These are phyloP conservation scores for Thuidium tamariscinum DNA, from an alignment of 225 moss, liverwort and hornwort species.

Conservation along the genomic window DNA sequence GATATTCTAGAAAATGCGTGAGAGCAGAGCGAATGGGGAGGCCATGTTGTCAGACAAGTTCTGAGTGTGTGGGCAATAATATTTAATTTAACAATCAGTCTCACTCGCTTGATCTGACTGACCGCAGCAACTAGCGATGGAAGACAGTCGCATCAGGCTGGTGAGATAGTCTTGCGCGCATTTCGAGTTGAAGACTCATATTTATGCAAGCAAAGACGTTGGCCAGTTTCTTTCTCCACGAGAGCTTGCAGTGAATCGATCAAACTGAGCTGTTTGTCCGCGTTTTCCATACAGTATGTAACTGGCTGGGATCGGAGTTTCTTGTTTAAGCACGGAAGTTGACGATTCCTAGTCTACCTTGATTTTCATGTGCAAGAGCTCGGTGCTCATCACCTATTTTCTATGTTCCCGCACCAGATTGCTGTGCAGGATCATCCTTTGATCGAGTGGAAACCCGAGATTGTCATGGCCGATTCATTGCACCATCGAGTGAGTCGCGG, in stretches of 20 bases:
- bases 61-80: neutral
- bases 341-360: no score
- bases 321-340: neutral
- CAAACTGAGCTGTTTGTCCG: no score
- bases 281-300: neutral
- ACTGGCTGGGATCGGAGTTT: neutral
- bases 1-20: neutral
- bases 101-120: neutral
- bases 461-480: neutral
- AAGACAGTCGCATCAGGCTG: neutral
- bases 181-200: neutral
- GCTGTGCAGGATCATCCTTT: neutral
- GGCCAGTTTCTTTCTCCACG: neutral
- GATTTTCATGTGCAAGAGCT: neutral
- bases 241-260: no score
- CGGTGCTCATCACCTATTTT: neutral
- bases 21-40: neutral
- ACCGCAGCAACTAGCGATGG: neutral
- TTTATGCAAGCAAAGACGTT: neutral
- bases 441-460: neutral
- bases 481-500: neutral
- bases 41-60: neutral
- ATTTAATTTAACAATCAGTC: neutral
- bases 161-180: neutral
- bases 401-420: neutral